Evolutionary conservation across 73 alveolate genomes (phyloP).

Genomic region (Breviolum minutum): DNA sequence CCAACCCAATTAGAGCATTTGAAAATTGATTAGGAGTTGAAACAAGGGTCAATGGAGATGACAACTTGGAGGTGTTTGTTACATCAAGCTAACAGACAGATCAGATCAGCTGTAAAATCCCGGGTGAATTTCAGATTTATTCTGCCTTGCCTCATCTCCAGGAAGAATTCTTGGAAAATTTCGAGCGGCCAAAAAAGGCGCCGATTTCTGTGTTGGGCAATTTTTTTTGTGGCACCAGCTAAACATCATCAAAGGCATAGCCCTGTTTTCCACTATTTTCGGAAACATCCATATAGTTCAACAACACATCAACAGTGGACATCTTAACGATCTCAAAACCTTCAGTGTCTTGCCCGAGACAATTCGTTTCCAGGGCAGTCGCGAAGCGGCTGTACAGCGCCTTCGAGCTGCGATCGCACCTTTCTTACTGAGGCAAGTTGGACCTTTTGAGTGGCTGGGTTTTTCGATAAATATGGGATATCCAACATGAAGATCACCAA

Average conservation of each 20-base stretch:
- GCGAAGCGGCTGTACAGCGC: background rate
- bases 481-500: too few relatives aligned
- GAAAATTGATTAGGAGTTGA: too few relatives aligned
- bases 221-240: background rate
- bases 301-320: too few relatives aligned
- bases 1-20: background rate
- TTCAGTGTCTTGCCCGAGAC: too few relatives aligned
- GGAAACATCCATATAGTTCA: too few relatives aligned
- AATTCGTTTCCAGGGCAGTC: too few relatives aligned
- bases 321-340: too few relatives aligned
- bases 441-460: background rate
- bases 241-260: too few relatives aligned
- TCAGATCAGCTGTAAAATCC: background rate
- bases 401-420: constrained; percentile 34
- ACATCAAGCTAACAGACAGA: background rate
- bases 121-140: background rate
- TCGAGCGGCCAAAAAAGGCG: constrained; percentile 76
- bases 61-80: too few relatives aligned
- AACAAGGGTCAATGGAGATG: too few relatives aligned
- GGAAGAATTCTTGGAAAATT: constrained; percentile 22
- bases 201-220: background rate
- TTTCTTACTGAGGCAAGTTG: constrained; percentile 40
- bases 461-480: background rate
- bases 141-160: background rate
- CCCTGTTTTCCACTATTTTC: too few relatives aligned